These are phyloP conservation scores for Xylaria sp. DNA, from an alignment of 2,329 filamentous ascomycete species.

Conservation along the genomic window DNA sequence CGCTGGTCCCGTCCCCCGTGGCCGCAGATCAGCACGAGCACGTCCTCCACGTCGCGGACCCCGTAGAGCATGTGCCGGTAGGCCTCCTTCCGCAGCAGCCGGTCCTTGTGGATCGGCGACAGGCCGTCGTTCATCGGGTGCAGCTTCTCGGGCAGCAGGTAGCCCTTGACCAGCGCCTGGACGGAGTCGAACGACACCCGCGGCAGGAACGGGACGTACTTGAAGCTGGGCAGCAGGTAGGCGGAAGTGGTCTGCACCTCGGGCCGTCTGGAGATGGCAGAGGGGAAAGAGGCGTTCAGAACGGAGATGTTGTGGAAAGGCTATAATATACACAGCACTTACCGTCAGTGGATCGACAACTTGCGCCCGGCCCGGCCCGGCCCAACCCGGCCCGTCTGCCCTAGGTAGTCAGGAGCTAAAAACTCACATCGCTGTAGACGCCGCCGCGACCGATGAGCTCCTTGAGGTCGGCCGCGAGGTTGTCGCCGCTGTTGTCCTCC, in stretches of 20 bases:
- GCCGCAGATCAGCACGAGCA: conserved; percentile 84
- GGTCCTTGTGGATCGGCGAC: conserved; percentile 59
- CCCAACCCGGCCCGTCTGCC: neutral
- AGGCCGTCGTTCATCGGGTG: conserved; percentile 64
- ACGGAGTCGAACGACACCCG: conserved; percentile 60
- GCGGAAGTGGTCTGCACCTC: conserved; percentile 62
- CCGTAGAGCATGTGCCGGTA: conserved; percentile 55
- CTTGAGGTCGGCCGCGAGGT: conserved; percentile 73
- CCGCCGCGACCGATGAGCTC: conserved; percentile 68
- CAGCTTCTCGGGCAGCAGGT: conserved; percentile 64
- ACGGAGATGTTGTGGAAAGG: conserved; percentile 82
- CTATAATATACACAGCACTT: conserved; percentile 52
- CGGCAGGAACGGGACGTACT: conserved; percentile 74
- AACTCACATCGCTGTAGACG: conserved; percentile 65
- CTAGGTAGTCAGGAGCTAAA: neutral
- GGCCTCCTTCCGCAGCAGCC: conserved; percentile 52
- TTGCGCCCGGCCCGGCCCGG: too few relatives aligned
- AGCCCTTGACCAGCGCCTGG: conserved; percentile 64
- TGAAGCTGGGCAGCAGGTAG: conserved; percentile 82
- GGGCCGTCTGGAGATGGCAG: conserved; percentile 51
- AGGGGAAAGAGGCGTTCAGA: conserved; percentile 74
- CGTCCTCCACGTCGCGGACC: conserved; percentile 65
- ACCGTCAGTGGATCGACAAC: conserved; percentile 34
- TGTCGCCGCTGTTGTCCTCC: conserved; percentile 70
- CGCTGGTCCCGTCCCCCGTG: conserved; percentile 80